Percentiles rank a stretch among this genome's conserved stretches.
Evolutionary conservation across 1,284 basidiomycete genomes (phyloP).

Genomic region (Puccinia hordei): DNA sequence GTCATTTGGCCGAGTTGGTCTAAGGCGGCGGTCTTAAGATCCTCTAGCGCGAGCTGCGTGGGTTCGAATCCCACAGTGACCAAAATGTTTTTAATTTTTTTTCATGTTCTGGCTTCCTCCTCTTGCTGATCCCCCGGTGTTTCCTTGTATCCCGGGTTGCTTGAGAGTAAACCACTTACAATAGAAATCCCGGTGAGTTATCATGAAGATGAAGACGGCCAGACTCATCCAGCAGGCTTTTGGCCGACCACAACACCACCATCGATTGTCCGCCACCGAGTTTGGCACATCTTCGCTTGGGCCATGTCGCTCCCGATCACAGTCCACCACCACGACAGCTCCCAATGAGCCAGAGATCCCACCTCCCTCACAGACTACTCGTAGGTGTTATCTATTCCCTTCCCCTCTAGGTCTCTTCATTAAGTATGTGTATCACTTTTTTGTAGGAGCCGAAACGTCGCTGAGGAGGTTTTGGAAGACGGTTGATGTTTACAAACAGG

Average conservation of each 20-base stretch:
- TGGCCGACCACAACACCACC: not conserved
- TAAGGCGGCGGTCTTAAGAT: conserved; percentile 49
- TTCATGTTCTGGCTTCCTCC: too few species aligned
- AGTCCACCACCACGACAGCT: not conserved
- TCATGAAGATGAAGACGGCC: not conserved
- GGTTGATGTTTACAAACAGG: conserved; percentile 61
- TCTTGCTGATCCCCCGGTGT: too few species aligned
- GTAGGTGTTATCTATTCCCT: not conserved
- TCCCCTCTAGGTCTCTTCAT: not conserved
- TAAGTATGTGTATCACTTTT: not conserved
- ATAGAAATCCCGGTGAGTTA: too few species aligned
- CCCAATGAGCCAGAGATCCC: not conserved
- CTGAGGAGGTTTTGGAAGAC: conserved; percentile 88
- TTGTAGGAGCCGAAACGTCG: conserved; percentile 76
- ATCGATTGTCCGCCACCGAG: not conserved
- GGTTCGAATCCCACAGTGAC: conserved; percentile 50
- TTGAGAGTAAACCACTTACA: too few species aligned
- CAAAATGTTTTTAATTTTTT: too few species aligned
- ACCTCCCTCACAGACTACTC: not conserved
- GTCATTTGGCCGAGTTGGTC: conserved; percentile 51
- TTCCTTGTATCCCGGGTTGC: too few species aligned
- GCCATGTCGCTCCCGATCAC: conserved; percentile 5
- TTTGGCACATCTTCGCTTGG: not conserved
- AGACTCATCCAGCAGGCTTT: not conserved
- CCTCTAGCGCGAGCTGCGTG: conserved; percentile 49